A percentile compares a stretch with the other conserved stretches of the same genome.
phyloP scores from a whole-genome alignment of 2,329 filamentous ascomycete genomes.

The Aspergillus sp. region DNA sequence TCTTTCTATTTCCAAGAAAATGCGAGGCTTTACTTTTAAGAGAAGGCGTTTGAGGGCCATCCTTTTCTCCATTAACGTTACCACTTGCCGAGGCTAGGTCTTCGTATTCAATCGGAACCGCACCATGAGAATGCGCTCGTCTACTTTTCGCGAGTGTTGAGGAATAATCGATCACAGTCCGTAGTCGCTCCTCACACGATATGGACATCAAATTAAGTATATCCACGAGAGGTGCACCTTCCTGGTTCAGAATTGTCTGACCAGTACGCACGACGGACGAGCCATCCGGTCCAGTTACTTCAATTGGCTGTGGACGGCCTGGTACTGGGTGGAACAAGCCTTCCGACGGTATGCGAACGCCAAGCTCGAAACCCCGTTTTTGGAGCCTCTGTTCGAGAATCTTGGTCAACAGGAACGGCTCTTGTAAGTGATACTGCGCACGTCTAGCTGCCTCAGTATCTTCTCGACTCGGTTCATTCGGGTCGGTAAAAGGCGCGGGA shows the following conservation, averaged over 20 bases:
- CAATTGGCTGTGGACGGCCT: constrained; percentile 44
- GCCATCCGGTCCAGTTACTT: constrained; percentile 61
- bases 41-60: constrained; percentile 31
- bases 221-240: constrained; percentile 69
- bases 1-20: constrained; percentile 1
- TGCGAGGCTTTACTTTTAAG: constrained; percentile 39
- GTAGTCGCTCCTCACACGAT: constrained; percentile 75
- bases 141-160: constrained; percentile 68
- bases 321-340: constrained; percentile 50
- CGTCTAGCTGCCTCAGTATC: constrained; percentile 62
- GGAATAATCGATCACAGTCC: constrained; percentile 75
- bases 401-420: constrained; percentile 70
- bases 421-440: constrained; percentile 68
- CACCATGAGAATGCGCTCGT: constrained; percentile 75
- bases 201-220: constrained; percentile 81
- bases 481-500: constrained; percentile 63
- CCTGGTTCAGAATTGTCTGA: constrained; percentile 71
- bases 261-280: constrained; percentile 63
- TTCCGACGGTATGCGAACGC: constrained; percentile 60
- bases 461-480: constrained; percentile 63
- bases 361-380: constrained; percentile 59
- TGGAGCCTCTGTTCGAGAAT: constrained; percentile 55
- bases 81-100: constrained; percentile 59
- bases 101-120: constrained; percentile 73
- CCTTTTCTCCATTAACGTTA: constrained; percentile 37